Base-by-base conservation (phyloP, 2,329 filamentous ascomycete species). In the Lojkania enalia region DNA sequence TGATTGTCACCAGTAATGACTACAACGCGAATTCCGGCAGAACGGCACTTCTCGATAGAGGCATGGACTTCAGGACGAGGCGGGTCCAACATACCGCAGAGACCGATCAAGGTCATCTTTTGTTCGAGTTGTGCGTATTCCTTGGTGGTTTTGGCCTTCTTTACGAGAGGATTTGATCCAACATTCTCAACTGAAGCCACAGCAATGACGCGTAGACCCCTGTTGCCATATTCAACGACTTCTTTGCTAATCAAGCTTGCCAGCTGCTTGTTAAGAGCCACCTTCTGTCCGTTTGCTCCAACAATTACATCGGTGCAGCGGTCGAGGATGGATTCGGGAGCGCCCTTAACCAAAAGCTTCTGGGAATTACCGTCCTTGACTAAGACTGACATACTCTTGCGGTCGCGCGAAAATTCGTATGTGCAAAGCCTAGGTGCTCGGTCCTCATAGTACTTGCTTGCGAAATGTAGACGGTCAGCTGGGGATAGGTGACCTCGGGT, bases 371-470 rank as follows among this genome's bases (percentile, higher is more conserved):
- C 85, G 42, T 81, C 79, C 54, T 86, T 81, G 51, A 95, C 89
- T 47, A 97, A 76, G 25, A 99, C 95, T 36, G 94, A 99, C 94
- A 99, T 99, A 73, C 92, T 97, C 82, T 99, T 99, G 52, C 94
- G 84, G 71, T 99, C 94, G 60, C 94, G 85, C 1, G 94, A 97
- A 74, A 99, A 99, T 69, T 99, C 94, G 61, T 90, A 99, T 9
- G 90, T 96, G 6, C 91, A 86, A 44, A 96, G 78, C 31, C 87
- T 84, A 40, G 84, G 83, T 38, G 85, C 82, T 56, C 82, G 80
- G 56, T 83, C 79, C 73, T 95, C 91, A 68, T 96, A 96, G 73
- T 85, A 85, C 54, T 84, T 80, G 75, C 90, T 97, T 47, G 90
- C 85, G 60, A 86, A 82, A 74, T 97, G 87, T 30, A 94, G 79